phyloP scores from a whole-genome alignment of 164 flowering plant species.

The grape (Vitis vinifera) region DNA sequence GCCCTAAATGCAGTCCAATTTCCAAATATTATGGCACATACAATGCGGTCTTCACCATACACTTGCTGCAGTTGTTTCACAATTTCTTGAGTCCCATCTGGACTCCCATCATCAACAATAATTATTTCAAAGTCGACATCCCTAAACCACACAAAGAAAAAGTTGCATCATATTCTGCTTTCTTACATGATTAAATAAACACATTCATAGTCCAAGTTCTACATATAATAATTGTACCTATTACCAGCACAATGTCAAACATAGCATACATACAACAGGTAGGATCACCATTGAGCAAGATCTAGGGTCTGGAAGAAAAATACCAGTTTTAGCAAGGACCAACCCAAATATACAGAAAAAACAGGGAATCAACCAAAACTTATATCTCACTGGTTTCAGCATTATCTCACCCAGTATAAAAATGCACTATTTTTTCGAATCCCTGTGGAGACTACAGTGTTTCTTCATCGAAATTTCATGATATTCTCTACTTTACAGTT shows the following conservation, averaged over 20 bases:
- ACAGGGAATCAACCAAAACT: no score
- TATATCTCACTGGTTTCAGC: no score
- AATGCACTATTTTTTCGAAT: no score
- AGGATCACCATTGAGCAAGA: no score
- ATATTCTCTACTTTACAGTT: no score
- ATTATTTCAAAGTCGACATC: conserved; percentile 65
- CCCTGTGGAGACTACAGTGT: no score
- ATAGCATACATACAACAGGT: background rate
- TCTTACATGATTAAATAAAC: background rate
- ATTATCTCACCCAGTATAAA: no score
- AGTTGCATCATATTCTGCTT: background rate
- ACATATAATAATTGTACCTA: background rate
- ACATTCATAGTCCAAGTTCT: no score
- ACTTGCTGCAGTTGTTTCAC: conserved; percentile 77
- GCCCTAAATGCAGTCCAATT: background rate
- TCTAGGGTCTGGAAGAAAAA: no score
- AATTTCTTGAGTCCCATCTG: conserved; percentile 82
- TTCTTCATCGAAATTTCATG: no score
- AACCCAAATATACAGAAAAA: no score
- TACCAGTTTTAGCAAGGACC: no score
- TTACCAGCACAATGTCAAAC: background rate
- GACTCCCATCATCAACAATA: conserved; percentile 81
- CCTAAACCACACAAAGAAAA: conserved; percentile 30
- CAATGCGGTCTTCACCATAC: conserved; percentile 92
- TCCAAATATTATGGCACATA: conserved; percentile 30